Base-by-base conservation (phyloP, 257 asterid genomes). In the Fraxinus cuspidata region DNA sequence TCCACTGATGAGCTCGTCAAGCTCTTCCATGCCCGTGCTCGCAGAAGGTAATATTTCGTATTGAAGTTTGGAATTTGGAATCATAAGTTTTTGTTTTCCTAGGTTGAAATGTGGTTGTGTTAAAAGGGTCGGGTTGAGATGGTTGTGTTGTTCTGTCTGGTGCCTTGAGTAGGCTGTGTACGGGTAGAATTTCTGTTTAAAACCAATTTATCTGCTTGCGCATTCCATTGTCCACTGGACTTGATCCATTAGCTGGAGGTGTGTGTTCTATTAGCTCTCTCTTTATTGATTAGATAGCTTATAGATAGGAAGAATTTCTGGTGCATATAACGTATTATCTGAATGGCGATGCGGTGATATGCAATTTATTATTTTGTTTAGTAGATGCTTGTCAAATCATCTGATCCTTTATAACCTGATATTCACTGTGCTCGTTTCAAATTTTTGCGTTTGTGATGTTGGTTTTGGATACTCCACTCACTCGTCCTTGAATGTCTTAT, bases 1-100 rank as follows among this genome's bases (percentile, higher is more conserved):
- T 51, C 84, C 81, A 81, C 84, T 15, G 81, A 81, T 47, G 81
- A 76, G 60, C 84, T 81, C 13, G 84, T 76, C 25, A 81, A 81
- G 34, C 81, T 81, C 68, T 80, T 80, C 44, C 23, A 35, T 74
- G 80, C 79, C n/a, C 80, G 83, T 5, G 63, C 74, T 35, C 80
- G 83, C 64, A 31, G 83, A 32, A 80, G 83, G 83, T 80, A 40
- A 34, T 53, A 19, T 56, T 10, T 8, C 28, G 5, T 49, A 28
- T 9, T 25, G 16, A 23, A 21, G 15, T 21, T 2, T 9, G 18
- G 7, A 25, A 10, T 8, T 40, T 23, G 25, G 28, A 23, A 63
- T 63, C 12, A 7, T 8, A 23, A 23, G 6, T 11, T 19, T 63
- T 3, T 60, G 67, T 9, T n/a, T 60, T 60, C 18, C 69, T 3